Evolutionary conservation across 2,329 filamentous ascomycete species (phyloP).

Genomic region (Immersiporthe knoxdaviesiana): DNA sequence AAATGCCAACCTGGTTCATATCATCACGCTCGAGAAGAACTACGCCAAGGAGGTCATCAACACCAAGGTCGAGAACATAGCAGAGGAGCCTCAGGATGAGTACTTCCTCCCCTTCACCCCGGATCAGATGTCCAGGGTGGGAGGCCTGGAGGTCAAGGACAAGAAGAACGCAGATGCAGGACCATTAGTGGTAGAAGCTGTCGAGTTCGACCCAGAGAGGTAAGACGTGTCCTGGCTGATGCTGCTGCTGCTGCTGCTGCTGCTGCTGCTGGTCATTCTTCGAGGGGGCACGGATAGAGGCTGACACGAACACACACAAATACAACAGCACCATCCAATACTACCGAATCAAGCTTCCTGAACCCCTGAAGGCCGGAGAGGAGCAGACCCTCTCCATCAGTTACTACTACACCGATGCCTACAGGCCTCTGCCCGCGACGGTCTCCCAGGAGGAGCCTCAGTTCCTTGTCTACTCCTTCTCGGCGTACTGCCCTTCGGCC

Average conservation of each 20-base stretch:
- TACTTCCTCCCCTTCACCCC: slow-evolving; percentile 90
- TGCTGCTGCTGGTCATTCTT: no score
- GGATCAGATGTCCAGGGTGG: slow-evolving; percentile 74
- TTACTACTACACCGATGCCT: slow-evolving; percentile 79
- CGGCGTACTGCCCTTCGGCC: slow-evolving; percentile 79
- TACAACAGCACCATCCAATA: slow-evolving; percentile 70
- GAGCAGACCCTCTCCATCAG: slow-evolving; percentile 88
- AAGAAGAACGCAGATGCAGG: slow-evolving; percentile 76
- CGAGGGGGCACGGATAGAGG: neutral
- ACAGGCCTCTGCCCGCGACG: slow-evolving; percentile 76
- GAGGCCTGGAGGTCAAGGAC: slow-evolving; percentile 88
- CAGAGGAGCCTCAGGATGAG: slow-evolving; percentile 76
- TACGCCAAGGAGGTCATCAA: slow-evolving; percentile 91
- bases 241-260: neutral
- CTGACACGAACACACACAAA: slow-evolving; percentile 3
- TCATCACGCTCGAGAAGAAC: slow-evolving; percentile 89
- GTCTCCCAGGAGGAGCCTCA: slow-evolving; percentile 87
- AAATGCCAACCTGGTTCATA: slow-evolving; percentile 88
- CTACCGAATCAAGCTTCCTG: slow-evolving; percentile 80
- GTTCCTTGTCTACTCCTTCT: slow-evolving; percentile 84
- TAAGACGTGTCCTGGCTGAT: slow-evolving; percentile 40
- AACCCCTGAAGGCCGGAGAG: slow-evolving; percentile 72
- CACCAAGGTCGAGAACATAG: slow-evolving; percentile 89
- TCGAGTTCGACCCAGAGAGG: slow-evolving; percentile 66
- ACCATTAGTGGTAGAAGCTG: slow-evolving; percentile 70